Conservation (phyloP, 768 basidiomycete species). For the Auriscalpium microsporum region DNA sequence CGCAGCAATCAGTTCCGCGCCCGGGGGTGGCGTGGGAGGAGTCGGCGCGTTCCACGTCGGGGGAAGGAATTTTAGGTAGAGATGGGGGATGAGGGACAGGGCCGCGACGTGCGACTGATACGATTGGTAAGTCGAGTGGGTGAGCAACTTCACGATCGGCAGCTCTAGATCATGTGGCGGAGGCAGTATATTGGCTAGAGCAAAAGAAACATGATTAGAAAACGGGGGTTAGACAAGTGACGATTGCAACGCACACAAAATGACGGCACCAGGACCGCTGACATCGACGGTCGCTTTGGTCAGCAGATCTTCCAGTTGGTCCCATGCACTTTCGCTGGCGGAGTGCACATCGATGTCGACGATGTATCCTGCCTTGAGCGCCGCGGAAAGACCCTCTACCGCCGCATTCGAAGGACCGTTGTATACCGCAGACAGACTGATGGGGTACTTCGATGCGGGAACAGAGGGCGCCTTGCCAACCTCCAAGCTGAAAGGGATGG, state of each 20-base stretch:
- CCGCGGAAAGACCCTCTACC: slow-evolving; percentile 55
- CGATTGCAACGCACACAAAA: slow-evolving; percentile 42
- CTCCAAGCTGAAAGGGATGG: slow-evolving; percentile 54
- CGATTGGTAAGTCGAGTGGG: slow-evolving; percentile 61
- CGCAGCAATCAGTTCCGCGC: slow-evolving; percentile 22
- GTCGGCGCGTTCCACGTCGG: slow-evolving; percentile 62
- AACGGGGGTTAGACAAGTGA: neutral
- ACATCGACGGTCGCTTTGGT: slow-evolving; percentile 45
- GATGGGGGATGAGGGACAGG: slow-evolving; percentile 65
- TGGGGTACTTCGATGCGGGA: slow-evolving; percentile 32
- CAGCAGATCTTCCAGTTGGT: slow-evolving; percentile 65
- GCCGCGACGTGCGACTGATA: slow-evolving; percentile 68
- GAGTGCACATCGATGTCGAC: slow-evolving; percentile 66
- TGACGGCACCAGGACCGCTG: slow-evolving; percentile 37
- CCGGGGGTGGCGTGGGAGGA: slow-evolving; percentile 34
- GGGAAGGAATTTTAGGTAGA: slow-evolving; percentile 68
- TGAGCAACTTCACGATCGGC: slow-evolving; percentile 74
- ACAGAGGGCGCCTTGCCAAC: slow-evolving; percentile 30
- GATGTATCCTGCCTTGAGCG: slow-evolving; percentile 49
- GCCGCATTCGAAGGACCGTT: slow-evolving; percentile 38
- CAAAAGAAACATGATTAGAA: slow-evolving; percentile 5
- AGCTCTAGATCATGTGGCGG: slow-evolving; percentile 65
- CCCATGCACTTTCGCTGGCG: slow-evolving; percentile 46
- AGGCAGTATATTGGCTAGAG: slow-evolving; percentile 69
- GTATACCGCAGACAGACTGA: slow-evolving; percentile 53